Evolutionary conservation across 306 rosid genomes (phyloP), one percentile per base, ranked within the genome.

Genomic region (Trifolium pratense): DNA sequence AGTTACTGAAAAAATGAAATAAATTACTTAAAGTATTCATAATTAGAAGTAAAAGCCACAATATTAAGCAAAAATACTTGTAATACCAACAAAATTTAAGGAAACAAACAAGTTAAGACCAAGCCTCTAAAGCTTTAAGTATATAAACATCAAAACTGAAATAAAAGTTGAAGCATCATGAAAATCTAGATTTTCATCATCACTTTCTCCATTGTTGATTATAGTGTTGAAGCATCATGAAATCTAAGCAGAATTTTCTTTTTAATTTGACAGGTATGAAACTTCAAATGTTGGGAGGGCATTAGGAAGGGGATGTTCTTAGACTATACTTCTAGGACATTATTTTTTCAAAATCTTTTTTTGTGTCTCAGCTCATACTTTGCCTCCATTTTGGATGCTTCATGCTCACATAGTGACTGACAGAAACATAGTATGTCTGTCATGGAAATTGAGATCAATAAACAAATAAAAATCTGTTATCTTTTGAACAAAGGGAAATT

Each of bases 251-350:
- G 58, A 55, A 6, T 25, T 78, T 63, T 59, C 63, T 77, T 70
- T 68, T 63, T 37, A 20, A 20, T 46, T 59, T 69, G 76, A 65
- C 64, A 60, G 76, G 71, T 77, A 77, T 69, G 57, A 70, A 60
- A 61, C 70, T 60, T 69, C 76, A 69, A 70, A 48, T 48, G 34
- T 76, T 10, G 70, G 64, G 21, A 77, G 75, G 51, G 71, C 43
- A 23, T 15, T 76, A 58, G 69, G 52, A 68, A 67, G 49, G 60
- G 63, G 70, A 46, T 61, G 31, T 77, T 59, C 76, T 70, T 60
- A 60, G 55, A 69, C 62, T 60, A 36, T 60, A 60, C 65, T 49
- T 68, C 32, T 69, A 42, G 10, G 4, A 6, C 56, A 34, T 45
- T 18, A 42, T 57, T 68, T 12, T 68, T 76, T 45, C 4, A 5